Percentiles rank a stretch among this genome's conserved stretches.
phyloP scores from a whole-genome alignment of 106 monocot species.

The Acanthochlamys bracteata region DNA sequence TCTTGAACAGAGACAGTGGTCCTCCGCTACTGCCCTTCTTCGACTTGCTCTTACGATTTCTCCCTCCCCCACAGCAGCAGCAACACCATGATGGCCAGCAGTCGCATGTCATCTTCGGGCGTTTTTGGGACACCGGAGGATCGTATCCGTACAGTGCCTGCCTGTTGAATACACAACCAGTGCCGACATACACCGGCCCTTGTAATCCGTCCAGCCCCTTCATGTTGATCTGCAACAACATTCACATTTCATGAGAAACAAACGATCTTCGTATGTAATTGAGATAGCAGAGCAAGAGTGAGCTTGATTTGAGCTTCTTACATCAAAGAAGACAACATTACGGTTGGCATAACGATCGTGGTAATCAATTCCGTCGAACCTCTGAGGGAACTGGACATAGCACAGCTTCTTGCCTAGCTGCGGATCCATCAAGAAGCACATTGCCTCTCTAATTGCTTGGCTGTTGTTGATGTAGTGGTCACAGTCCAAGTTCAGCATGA shows the following conservation, averaged over 20 bases:
- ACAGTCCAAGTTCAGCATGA: constrained; percentile 77
- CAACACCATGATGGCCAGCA: constrained; percentile 97
- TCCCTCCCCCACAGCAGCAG: constrained; percentile 45
- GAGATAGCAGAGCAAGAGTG: background rate
- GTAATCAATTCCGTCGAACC: constrained; percentile 78
- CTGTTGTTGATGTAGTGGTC: constrained; percentile 89
- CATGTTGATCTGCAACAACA: constrained; percentile 64
- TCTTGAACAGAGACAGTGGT: constrained; percentile 8
- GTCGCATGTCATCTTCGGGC: constrained; percentile 84
- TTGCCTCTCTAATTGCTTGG: constrained; percentile 76
- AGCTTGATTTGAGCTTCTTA: too few species aligned
- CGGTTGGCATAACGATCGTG: constrained; percentile 83
- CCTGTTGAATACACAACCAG: constrained; percentile 76
- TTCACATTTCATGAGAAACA: background rate
- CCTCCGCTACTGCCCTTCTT: constrained; percentile 18
- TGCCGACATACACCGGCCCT: constrained; percentile 84
- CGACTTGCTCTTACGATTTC: constrained; percentile 24
- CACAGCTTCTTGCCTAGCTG: constrained; percentile 54
- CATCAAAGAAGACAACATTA: constrained; percentile 89
- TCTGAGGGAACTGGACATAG: constrained; percentile 82
- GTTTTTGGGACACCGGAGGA: constrained; percentile 56
- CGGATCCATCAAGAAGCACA: constrained; percentile 91
- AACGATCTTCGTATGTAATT: background rate
- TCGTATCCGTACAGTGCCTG: constrained; percentile 80
- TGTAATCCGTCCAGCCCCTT: constrained; percentile 85